Evolutionary conservation across 257 asterid species (phyloP), one percentile per base, ranked within the genome.

Genomic region (Mitragyna speciosa): DNA sequence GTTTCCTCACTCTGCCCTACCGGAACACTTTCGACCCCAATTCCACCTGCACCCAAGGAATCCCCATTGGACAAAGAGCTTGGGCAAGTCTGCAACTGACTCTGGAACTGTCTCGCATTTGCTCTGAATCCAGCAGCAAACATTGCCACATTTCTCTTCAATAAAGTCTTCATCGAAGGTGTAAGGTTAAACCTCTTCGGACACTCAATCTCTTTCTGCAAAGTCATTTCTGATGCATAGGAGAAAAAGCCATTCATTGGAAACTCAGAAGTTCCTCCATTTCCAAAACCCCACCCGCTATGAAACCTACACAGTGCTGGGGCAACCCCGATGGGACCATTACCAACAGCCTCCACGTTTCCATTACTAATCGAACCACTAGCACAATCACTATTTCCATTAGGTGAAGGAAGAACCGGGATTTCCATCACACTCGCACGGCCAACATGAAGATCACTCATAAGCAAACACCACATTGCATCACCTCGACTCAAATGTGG

Each of bases 41-140:
- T 31, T 28, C 82, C 87, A 81, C 82, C 77, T 43, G 84, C 89
- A 77, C 78, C 59, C 0, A 84, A 82, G 11, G 90, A 63, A 78
- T 84, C 89, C 81, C 90, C 94, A 73, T 73, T 80, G 67, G 92
- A 80, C 81, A 83, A 71, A 72, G 94, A 82, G 80, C 88, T 86
- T 1, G 94, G 87, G 81, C 88, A 87, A 70, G 91, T 87, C 82
- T 87, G 94, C 15, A 93, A 82, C 68, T 91, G 95, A 70, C 82
- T 77, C 72, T 89, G 90, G 73, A 85, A 80, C 69, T 88, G 93
- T 83, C 91, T 92, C 0, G 91, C 76, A 79, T 91, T 95, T 12
- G 95, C 95, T 87, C 95, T 83, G 83, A 91, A 92, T 36, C 98
- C 99, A 16, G 98, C 99, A 80, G 97, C 97, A 88, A 95, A 95